Conservation (phyloP, 2,329 filamentous ascomycete species). For the Thermothelomyces thermophilus region DNA sequence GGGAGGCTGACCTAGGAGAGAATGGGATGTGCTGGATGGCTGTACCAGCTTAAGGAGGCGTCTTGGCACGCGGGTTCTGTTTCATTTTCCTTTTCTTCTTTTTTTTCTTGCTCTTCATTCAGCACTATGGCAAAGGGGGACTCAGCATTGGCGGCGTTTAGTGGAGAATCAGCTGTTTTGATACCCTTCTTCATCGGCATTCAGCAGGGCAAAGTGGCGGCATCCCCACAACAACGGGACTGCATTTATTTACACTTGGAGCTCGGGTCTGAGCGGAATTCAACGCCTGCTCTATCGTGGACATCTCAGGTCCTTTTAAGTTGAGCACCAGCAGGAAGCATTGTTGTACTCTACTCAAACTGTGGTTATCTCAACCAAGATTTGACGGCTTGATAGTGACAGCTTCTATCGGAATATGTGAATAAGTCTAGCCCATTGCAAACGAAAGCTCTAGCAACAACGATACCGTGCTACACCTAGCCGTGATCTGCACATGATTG, state of each 20-base stretch:
- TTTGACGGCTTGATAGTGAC: too few relatives aligned
- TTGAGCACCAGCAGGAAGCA: conserved; percentile 10
- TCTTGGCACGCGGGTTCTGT: conserved; percentile 8
- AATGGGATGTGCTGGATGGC: conserved; percentile 5
- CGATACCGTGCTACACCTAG: too few relatives aligned
- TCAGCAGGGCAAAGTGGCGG: conserved; percentile 10
- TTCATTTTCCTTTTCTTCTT: conserved; percentile 8
- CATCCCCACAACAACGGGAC: conserved; percentile 1
- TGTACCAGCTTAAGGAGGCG: conserved; percentile 4
- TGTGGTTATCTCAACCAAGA: too few relatives aligned
- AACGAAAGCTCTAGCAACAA: too few relatives aligned
- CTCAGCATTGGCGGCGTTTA: conserved; percentile 23
- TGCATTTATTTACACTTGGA: conserved; percentile 12
- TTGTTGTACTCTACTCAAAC: not conserved
- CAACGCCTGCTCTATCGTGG: conserved; percentile 2
- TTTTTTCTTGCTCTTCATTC: conserved; percentile 11
- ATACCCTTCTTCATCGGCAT: conserved; percentile 25
- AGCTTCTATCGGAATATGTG: too few relatives aligned
- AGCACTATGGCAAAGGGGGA: conserved; percentile 12
- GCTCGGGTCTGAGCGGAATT: conserved; percentile 3
- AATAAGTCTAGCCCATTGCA: too few relatives aligned
- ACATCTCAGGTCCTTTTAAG: conserved; percentile 1
- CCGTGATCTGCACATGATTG: too few relatives aligned
- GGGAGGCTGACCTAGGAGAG: not conserved
- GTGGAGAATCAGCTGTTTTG: conserved; percentile 20